phyloP scores from a whole-genome alignment of 2,329 filamentous ascomycete species.

The Colletotrichum musae region DNA sequence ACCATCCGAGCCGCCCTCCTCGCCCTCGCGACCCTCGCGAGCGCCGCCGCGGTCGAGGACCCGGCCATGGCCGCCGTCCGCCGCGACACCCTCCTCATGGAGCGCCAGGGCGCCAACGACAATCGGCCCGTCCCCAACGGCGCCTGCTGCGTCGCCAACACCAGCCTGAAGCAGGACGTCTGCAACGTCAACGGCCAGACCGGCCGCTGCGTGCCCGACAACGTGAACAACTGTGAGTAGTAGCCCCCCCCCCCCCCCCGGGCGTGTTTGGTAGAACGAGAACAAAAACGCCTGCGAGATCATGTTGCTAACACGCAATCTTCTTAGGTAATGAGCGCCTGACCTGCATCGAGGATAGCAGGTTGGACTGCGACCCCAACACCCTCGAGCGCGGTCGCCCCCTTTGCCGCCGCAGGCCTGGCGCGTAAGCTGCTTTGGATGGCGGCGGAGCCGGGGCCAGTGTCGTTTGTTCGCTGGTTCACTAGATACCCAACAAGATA shows the following conservation, averaged over 20 bases:
- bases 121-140: conserved; percentile 52
- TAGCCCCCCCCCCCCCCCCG: neutral
- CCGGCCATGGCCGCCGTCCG: conserved; percentile 43
- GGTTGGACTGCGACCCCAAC: conserved; percentile 47
- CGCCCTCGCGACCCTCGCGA: conserved; percentile 45
- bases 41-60: conserved; percentile 42
- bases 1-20: conserved; percentile 45
- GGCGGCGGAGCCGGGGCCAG: too few relatives aligned
- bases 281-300: neutral
- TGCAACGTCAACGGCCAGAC: conserved; percentile 51
- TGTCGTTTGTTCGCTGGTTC: too few relatives aligned
- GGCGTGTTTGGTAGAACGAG: too few relatives aligned
- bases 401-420: conserved; percentile 46
- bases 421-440: conserved; percentile 14
- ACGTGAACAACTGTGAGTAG: conserved; percentile 52
- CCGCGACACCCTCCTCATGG: conserved; percentile 43
- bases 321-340: conserved; percentile 44
- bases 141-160: conserved; percentile 53
- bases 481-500: conserved; percentile 1
- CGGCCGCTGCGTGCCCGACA: conserved; percentile 53
- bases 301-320: neutral
- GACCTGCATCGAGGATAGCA: conserved; percentile 48
- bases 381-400: conserved; percentile 47
- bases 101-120: conserved; percentile 52
- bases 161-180: conserved; percentile 54